phyloP scores from a whole-genome alignment of 2,329 filamentous ascomycete genomes.

The Lojkania enalia region DNA sequence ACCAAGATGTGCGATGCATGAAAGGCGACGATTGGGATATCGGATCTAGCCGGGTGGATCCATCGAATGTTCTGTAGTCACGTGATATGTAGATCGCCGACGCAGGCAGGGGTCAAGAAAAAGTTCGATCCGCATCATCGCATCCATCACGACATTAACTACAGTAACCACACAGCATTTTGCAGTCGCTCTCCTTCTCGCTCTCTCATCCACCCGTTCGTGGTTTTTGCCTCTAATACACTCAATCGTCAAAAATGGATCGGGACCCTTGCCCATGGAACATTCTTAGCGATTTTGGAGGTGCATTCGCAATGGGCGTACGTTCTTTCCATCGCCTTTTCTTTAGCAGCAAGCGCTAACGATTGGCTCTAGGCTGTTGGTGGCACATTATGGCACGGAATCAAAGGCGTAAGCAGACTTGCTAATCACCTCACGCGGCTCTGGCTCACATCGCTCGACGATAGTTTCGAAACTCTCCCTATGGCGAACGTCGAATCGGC shows the following conservation, averaged over 20 bases:
- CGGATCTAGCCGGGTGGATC: too few species aligned
- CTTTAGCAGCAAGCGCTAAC: constrained; percentile 14
- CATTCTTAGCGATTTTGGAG: constrained; percentile 94
- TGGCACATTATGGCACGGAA: constrained; percentile 82
- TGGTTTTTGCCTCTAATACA: too few species aligned
- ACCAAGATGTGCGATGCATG: too few species aligned
- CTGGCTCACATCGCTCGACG: background rate
- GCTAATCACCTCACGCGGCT: background rate
- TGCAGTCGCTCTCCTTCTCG: background rate
- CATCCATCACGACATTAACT: too few species aligned
- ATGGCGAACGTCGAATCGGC: constrained; percentile 91
- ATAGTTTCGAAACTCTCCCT: constrained; percentile 49
- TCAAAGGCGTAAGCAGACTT: constrained; percentile 75
- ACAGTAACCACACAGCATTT: too few species aligned
- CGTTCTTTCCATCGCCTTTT: constrained; percentile 41
- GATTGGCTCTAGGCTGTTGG: constrained; percentile 43
- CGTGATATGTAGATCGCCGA: too few species aligned
- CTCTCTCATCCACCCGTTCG: too few species aligned
- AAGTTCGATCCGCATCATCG: constrained; percentile 36
- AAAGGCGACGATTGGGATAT: too few species aligned
- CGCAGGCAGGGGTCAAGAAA: too few species aligned
- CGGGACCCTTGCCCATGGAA: constrained; percentile 98
- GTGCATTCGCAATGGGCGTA: constrained; percentile 96
- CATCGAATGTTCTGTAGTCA: too few species aligned
- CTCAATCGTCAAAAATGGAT: constrained; percentile 65